Percentiles rank a stretch among this genome's conserved stretches.
Conservation (phyloP, 495 filamentous ascomycete genomes). For the Penicillium dipodomyicola region DNA sequence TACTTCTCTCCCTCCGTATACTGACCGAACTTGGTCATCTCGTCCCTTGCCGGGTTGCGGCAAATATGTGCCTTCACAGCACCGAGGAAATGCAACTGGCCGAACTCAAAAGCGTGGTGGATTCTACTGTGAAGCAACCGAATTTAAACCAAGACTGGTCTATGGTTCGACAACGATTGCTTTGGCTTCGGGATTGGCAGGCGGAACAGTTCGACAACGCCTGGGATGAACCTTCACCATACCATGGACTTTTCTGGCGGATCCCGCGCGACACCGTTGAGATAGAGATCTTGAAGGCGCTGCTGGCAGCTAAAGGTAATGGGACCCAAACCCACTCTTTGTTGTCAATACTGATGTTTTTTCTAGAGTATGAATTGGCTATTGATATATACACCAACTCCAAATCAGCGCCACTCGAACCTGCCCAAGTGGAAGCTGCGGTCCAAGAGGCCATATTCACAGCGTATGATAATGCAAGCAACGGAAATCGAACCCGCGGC, state of each 20-base stretch:
- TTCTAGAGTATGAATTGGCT: slow-evolving; percentile 64
- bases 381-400: slow-evolving; percentile 62
- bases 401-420: slow-evolving; percentile 47
- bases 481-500: slow-evolving; percentile 79
- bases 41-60: slow-evolving; percentile 54
- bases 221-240: slow-evolving; percentile 25
- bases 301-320: slow-evolving; percentile 68
- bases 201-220: slow-evolving; percentile 38
- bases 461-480: slow-evolving; percentile 85
- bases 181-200: slow-evolving; percentile 85
- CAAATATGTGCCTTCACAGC: slow-evolving; percentile 43
- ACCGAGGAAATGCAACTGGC: slow-evolving; percentile 61
- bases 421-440: slow-evolving; percentile 57
- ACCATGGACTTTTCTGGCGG: slow-evolving; percentile 68
- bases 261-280: slow-evolving; percentile 65
- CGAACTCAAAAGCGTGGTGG: slow-evolving; percentile 62
- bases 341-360: slow-evolving; percentile 14
- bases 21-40: slow-evolving; percentile 59
- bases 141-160: slow-evolving; percentile 69
- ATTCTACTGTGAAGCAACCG: slow-evolving; percentile 47
- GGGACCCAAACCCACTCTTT: not conserved
- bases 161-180: slow-evolving; percentile 59
- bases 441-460: slow-evolving; percentile 66
- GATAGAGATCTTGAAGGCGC: slow-evolving; percentile 68
- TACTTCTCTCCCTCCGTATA: slow-evolving; percentile 66